phyloP scores from a whole-genome alignment of 2,329 filamentous ascomycete species.

The Periconia macrospinosa region DNA sequence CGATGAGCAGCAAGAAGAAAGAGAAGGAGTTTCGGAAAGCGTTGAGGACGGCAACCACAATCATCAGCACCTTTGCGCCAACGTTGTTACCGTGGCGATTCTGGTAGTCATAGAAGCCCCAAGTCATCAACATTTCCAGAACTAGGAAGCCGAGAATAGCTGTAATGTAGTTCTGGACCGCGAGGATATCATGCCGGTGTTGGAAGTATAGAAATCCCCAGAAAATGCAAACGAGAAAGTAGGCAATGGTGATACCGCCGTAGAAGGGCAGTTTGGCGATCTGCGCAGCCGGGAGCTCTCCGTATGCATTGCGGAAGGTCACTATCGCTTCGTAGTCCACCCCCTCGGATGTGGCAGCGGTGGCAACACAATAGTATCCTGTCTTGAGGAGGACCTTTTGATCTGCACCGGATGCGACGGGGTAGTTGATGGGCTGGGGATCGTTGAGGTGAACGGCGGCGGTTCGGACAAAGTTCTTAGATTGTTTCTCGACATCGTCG shows the following conservation, averaged over 20 bases:
- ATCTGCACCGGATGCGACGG: constrained; percentile 57
- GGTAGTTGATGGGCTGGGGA: constrained; percentile 74
- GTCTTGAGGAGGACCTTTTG: constrained; percentile 61
- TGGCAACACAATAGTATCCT: constrained; percentile 93
- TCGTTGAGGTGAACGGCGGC: constrained; percentile 81
- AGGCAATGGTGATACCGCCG: constrained; percentile 88
- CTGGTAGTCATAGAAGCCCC: constrained; percentile 97
- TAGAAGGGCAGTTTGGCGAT: constrained; percentile 98
- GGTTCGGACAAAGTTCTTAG: constrained; percentile 73
- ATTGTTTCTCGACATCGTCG: constrained; percentile 71
- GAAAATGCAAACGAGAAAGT: constrained; percentile 81
- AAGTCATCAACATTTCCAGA: constrained; percentile 96
- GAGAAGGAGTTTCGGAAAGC: constrained; percentile 96
- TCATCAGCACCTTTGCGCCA: constrained; percentile 81
- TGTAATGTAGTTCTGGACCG: constrained; percentile 98
- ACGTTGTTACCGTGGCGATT: constrained; percentile 86
- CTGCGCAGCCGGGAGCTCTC: constrained; percentile 91
- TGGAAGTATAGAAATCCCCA: constrained; percentile 97
- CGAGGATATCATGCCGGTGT: constrained; percentile 88
- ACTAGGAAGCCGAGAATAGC: constrained; percentile 94
- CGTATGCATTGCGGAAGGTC: constrained; percentile 94
- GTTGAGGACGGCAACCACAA: constrained; percentile 90
- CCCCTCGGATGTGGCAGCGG: constrained; percentile 66
- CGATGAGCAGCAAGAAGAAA: constrained; percentile 95
- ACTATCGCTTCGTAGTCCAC: constrained; percentile 76